Evolutionary conservation across 106 monocot genomes (phyloP), one percentile per base, ranked within the genome.

Genomic region (Acorus calamus): DNA sequence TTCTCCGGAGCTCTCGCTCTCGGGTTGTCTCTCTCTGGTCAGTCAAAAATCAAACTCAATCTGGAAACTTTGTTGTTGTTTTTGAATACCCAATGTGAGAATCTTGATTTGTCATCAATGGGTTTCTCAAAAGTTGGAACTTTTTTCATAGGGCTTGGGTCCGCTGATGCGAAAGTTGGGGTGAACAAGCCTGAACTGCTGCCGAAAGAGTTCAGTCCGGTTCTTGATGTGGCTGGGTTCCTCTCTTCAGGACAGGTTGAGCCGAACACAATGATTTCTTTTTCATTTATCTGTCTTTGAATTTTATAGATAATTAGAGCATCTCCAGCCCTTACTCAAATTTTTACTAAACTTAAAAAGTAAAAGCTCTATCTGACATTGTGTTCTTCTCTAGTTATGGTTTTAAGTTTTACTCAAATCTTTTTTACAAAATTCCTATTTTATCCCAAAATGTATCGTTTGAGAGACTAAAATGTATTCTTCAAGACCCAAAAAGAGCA

Each of bases 181-280:
- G 89, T 90, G n/a, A 83, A 90, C 62, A 90, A 86, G 54, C 89
- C 89, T 56, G 89, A 89, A 72, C 65, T 94, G 79, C 84, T 94
- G 52, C 94, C 94, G 4, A 86, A 86, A 59, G 94, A 94, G 78
- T 94, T 81, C 54, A 89, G 69, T 56, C 58, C 89, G 11, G 89
- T 94, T 13, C 84, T 94, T 67, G 94, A 94, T 77, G 81, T 84
- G 46, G 86, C 94, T 11, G 94, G 94, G 28, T 94, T 94, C 73
- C 81, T 94, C 52, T 94, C 94, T 56, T 53, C 76, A 57, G 89
- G 94, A 62, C 94, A 94, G 94, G 94, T 94, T 8, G 28, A 28
- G 28, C 28, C 58, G 59, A 46, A 4, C 45, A 42, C 0, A 56
- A 52, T 10, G 53, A 11, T 47, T 49, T 9, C 4, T 47, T 69